Base-by-base conservation (phyloP, 2,329 filamentous ascomycete genomes). In the Fusarium guadeloupense region DNA sequence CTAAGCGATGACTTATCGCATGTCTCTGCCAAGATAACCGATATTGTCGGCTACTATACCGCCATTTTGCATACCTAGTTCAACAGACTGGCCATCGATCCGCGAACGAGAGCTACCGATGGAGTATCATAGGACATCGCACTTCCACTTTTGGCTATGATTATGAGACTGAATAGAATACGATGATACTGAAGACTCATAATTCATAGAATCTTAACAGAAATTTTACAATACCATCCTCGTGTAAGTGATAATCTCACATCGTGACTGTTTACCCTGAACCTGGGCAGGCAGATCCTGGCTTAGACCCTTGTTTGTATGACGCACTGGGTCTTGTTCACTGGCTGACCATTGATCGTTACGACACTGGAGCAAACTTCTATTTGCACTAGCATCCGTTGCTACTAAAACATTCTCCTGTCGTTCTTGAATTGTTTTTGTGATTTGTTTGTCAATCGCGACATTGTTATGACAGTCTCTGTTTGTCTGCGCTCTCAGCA, bases 281-380 rank as follows among this genome's bases (percentile, higher is more conserved):
- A 58, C 14, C 26, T n/a, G n/a, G n/a, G n/a, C n/a, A n/a, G n/a
- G n/a, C n/a, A 45, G 51, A 43, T 41, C 42, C 42, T 19, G 14
- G 37, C 33, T 35, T 16, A 2, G 14, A 47, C 40, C 54, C 59
- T 31, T 63, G 60, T 44, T 9, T 4, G 25, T 46, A 55, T 60
- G 49, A 60, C 54, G 56, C 44, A 48, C 47, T 21, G 38, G 49
- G 49, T 40, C 19, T 25, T 34, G 44, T 49, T 35, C 31, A 41
- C 28, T 41, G 31, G 59, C 48, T 64, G 59, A 55, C 59, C 21
- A 64, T 60, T 59, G 37, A 38, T 26, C 19, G 34, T 37, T 25
- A 43, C 40, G 28, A 30, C 34, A 64, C 38, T 52, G 54, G 59
- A 16, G 47, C 47, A 48, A 44, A 28, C 20, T 23, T 33, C 45